Evolutionary conservation across 2,329 filamentous ascomycete species (phyloP), one percentile per base, ranked within the genome.

Genomic region (Coniochaeta hoffmannii): DNA sequence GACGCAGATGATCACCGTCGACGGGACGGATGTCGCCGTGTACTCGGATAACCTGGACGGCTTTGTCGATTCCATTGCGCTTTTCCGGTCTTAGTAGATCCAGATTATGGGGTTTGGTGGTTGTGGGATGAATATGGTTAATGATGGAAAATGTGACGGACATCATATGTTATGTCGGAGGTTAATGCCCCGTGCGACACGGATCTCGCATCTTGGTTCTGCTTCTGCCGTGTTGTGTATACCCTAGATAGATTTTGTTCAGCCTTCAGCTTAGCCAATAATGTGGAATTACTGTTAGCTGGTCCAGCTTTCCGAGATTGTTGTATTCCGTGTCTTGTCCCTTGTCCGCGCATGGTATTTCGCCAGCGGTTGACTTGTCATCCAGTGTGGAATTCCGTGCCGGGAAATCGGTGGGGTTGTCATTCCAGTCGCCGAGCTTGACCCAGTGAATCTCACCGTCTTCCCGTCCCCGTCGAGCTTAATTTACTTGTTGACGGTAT

Each of bases 1-100:
- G 9, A 58, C 64, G 17, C 67, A 66, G 57, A 73, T 75, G 72
- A 59, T 73, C 34, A 69, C 64, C 14, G 54, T 63, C 10, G 57
- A 67, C 28, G 64, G 63, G 17, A 12, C 34, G 26, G 60, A 67
- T 31, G 54, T 64, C n/a, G 62, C 62, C 6, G 19, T 31, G 9
- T 60, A 57, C 11, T 53, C 57, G 53, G 58, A 63, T 19, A 64
- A 65, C 22, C 11, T 55, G 5, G 60, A 62, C 9, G 61, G 58
- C 28, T 66, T 65, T 54, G 58, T 62, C 19, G 44, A 57, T n/a
- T 59, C 56, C 12, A 53, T 66, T 51, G 59, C 61, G 49, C 38
- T 63, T 46, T 62, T 64, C 50, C 30, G 35, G 28, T 53, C 51
- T 52, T 46, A 46, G 14, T 4, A n/a, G 9, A n/a, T n/a, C 10